Conservation (phyloP, 495 filamentous ascomycete species). For the Rhypophila decipiens region DNA sequence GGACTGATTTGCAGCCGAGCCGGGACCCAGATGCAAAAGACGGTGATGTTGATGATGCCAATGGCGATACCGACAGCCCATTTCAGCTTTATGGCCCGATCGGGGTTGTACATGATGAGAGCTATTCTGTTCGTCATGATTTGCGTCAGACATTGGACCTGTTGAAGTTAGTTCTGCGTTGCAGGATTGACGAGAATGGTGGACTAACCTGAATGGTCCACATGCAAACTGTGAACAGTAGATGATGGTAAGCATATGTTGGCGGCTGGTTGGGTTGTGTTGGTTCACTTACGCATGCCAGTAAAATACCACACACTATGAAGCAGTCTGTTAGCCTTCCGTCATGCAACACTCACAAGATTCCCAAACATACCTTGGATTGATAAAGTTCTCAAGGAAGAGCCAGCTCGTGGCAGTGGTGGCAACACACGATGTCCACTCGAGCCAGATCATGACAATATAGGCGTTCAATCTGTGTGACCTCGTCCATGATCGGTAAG, state of each 20-base stretch:
- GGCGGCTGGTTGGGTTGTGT: background rate
- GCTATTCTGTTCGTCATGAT: constrained; percentile 45
- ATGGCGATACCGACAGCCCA: constrained; percentile 31
- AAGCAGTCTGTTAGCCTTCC: background rate
- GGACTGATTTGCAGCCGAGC: constrained; percentile 32
- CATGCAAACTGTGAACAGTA: constrained; percentile 1
- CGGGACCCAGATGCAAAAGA: constrained; percentile 47
- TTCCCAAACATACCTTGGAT: constrained; percentile 13
- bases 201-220: constrained; percentile 24
- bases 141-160: constrained; percentile 40
- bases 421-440: constrained; percentile 8
- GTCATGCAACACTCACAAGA: background rate
- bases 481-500: constrained; percentile 13
- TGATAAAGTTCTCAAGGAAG: constrained; percentile 13
- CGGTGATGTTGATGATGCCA: constrained; percentile 40
- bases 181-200: background rate
- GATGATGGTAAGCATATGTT: background rate
- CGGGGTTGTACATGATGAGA: constrained; percentile 32
- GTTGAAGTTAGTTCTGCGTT: background rate
- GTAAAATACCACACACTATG: constrained; percentile 18
- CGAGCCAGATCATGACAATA: constrained; percentile 28
- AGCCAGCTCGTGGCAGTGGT: constrained; percentile 21
- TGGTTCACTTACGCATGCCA: constrained; percentile 12
- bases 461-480: constrained; percentile 12
- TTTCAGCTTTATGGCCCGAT: constrained; percentile 23